Conservation (phyloP, 2,329 filamentous ascomycete species). For the Xylaria hypoxylon region DNA sequence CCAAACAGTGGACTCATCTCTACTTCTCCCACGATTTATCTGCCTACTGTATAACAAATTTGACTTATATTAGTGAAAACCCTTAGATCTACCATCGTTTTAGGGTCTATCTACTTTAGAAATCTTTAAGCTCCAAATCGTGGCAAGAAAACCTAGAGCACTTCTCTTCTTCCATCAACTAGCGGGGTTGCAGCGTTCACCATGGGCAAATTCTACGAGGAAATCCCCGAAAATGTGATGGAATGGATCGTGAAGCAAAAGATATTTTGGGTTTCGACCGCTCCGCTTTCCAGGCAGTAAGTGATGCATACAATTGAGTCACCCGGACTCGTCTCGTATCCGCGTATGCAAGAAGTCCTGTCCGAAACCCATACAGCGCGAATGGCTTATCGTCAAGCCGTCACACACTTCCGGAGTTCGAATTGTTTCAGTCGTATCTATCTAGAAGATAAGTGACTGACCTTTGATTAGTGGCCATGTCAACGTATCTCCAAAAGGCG, state of each 20-base stretch:
- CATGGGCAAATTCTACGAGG: conserved; percentile 50
- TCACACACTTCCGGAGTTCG: background rate
- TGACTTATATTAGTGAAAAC: too few species aligned
- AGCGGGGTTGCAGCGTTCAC: conserved; percentile 19
- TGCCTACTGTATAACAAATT: too few species aligned
- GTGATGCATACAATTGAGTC: conserved; percentile 8
- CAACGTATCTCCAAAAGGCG: conserved; percentile 82
- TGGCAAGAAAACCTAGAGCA: too few species aligned
- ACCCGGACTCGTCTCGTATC: background rate
- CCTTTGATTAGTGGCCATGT: conserved; percentile 63
- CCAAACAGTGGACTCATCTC: too few species aligned
- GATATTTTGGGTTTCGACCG: conserved; percentile 81
- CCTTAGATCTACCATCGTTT: background rate
- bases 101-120: background rate
- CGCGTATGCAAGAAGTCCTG: too few species aligned
- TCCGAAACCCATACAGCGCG: too few species aligned
- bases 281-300: conserved; percentile 64
- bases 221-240: conserved; percentile 57
- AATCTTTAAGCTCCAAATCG: background rate
- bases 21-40: too few species aligned
- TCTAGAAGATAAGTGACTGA: conserved; percentile 12
- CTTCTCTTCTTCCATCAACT: background rate
- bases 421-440: background rate
- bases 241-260: conserved; percentile 75
- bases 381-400: too few species aligned